phyloP scores from a whole-genome alignment of 257 asterid genomes.

The Scutellaria galericulata region DNA sequence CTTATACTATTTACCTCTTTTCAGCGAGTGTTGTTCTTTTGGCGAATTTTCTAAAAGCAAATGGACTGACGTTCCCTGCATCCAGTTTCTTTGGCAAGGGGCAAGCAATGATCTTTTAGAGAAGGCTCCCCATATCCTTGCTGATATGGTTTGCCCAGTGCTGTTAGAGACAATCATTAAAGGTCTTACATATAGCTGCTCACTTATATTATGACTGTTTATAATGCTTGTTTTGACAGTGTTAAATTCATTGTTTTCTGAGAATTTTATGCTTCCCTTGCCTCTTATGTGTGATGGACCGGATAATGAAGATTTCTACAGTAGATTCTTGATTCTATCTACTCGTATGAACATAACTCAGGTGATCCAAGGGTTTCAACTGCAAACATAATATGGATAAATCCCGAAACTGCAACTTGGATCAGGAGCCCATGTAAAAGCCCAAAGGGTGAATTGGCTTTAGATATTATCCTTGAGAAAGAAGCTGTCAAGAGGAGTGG shows the following conservation, averaged over 20 bases:
- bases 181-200: constrained; percentile 53
- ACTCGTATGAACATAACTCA: constrained; percentile 34
- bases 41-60: constrained; percentile 56
- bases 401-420: constrained; percentile 80
- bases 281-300: constrained; percentile 24
- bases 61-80: constrained; percentile 64
- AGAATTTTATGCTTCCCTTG: constrained; percentile 12
- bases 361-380: constrained; percentile 90
- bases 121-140: constrained; percentile 61
- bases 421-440: constrained; percentile 66
- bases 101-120: constrained; percentile 55
- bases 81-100: constrained; percentile 73
- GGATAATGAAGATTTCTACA: constrained; percentile 16
- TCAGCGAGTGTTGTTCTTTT: constrained; percentile 82
- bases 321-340: constrained; percentile 24
- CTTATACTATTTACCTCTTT: constrained; percentile 30
- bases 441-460: constrained; percentile 78
- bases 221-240: constrained; percentile 19
- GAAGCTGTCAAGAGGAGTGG: constrained; percentile 78
- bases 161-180: constrained; percentile 79
- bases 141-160: constrained; percentile 78
- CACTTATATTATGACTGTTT: constrained; percentile 18
- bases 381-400: constrained; percentile 71
- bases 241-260: not conserved
- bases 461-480: constrained; percentile 81